Percentiles rank a stretch among this genome's conserved stretches.
These are phyloP conservation scores for Pichia terricola DNA, from an alignment of 1,139 yeast species.

Conservation along the genomic window DNA sequence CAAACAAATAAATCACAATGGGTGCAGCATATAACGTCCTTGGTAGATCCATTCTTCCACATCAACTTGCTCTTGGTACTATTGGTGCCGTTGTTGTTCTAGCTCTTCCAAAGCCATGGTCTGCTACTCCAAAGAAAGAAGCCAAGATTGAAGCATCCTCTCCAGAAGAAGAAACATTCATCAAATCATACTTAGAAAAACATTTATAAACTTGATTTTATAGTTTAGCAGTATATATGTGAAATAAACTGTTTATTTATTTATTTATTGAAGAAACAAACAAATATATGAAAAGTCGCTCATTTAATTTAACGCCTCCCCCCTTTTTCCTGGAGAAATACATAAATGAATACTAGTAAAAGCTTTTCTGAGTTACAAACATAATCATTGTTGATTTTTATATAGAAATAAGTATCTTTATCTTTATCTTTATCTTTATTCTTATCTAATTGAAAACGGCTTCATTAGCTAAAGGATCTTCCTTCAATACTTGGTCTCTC, in stretches of 20 bases:
- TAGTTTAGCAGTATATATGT: background rate
- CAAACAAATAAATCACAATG: conserved; percentile 30
- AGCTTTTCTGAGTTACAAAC: too few relatives aligned
- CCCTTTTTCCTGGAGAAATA: too few relatives aligned
- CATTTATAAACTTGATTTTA: conserved; percentile 1
- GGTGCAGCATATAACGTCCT: conserved; percentile 73
- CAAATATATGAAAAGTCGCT: too few relatives aligned
- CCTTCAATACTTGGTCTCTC: conserved; percentile 65
- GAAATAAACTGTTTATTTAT: conserved; percentile 1
- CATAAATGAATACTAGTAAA: too few relatives aligned
- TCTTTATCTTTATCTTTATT: too few relatives aligned
- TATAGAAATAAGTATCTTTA: too few relatives aligned
- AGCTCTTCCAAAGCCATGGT: conserved; percentile 67
- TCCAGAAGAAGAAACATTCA: conserved; percentile 84
- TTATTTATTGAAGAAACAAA: background rate
- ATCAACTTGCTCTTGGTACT: conserved; percentile 62
- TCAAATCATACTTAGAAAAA: conserved; percentile 30
- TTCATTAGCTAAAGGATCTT: conserved; percentile 80
- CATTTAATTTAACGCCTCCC: too few relatives aligned
- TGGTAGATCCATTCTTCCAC: conserved; percentile 70
- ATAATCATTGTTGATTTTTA: too few relatives aligned
- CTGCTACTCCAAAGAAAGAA: conserved; percentile 35
- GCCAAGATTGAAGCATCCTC: conserved; percentile 66
- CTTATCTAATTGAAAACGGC: conserved; percentile 38
- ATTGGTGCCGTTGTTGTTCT: conserved; percentile 50